These are phyloP conservation scores for Cicer yamashitae DNA, from an alignment of 306 rosid species.

Conservation along the genomic window DNA sequence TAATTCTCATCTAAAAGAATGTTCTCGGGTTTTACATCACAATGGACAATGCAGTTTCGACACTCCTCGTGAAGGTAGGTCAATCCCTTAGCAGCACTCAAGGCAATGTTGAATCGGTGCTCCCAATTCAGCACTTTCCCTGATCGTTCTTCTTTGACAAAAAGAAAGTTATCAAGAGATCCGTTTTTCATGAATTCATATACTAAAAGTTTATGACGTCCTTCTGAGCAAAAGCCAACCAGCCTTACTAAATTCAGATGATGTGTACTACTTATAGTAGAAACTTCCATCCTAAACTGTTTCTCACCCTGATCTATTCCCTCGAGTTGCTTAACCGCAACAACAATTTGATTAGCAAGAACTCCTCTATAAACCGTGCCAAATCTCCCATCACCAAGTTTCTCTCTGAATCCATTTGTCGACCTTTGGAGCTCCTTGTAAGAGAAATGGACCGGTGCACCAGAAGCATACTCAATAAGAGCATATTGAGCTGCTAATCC, in stretches of 20 bases:
- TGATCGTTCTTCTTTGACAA: constrained; percentile 49
- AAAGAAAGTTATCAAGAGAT: constrained; percentile 72
- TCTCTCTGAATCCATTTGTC: constrained; percentile 85
- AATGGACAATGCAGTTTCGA: constrained; percentile 83
- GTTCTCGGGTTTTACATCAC: constrained; percentile 92
- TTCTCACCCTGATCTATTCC: constrained; percentile 90
- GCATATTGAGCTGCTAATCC: constrained; percentile 73
- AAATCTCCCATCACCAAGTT: constrained; percentile 86
- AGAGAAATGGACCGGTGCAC: constrained; percentile 85
- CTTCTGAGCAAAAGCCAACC: constrained; percentile 89
- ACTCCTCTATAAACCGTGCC: constrained; percentile 83
- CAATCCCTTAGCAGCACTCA: constrained; percentile 86
- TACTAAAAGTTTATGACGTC: constrained; percentile 80
- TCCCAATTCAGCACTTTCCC: constrained; percentile 74
- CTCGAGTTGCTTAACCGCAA: constrained; percentile 85
- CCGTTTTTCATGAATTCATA: constrained; percentile 89
- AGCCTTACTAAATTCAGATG: constrained; percentile 88
- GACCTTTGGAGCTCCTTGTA: constrained; percentile 75
- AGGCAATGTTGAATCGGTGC: constrained; percentile 62
- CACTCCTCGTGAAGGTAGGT: constrained; percentile 95
- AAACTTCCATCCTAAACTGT: constrained; percentile 88
- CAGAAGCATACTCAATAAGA: constrained; percentile 97
- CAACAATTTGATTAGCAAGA: constrained; percentile 69
- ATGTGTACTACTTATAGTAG: constrained; percentile 86
- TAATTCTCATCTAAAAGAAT: constrained; percentile 77